Conservation (phyloP, 345 rosid genomes). For the Salix udensis region DNA sequence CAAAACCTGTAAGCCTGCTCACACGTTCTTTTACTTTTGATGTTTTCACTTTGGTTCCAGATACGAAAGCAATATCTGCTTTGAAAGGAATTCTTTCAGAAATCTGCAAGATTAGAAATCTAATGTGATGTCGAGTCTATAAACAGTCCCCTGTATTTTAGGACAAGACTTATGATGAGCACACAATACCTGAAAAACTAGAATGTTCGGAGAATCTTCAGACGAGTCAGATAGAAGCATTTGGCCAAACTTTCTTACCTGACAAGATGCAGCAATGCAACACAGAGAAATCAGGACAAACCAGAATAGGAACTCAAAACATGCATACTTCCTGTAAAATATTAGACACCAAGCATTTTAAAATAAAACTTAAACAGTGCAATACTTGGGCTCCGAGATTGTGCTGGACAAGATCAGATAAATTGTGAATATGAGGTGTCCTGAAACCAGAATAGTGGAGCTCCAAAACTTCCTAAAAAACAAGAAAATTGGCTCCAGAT, state of each 20-base stretch:
- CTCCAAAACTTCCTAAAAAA: conserved; percentile 52
- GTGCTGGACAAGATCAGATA: conserved; percentile 69
- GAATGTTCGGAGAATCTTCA: conserved; percentile 51
- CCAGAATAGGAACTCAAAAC: not conserved
- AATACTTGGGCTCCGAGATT: conserved; percentile 62
- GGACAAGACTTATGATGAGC: not conserved
- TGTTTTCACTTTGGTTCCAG: conserved; percentile 44
- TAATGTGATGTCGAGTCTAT: conserved; percentile 4
- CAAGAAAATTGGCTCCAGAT: conserved; percentile 16
- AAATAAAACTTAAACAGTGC: conserved; percentile 1
- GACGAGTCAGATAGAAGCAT: conserved; percentile 65
- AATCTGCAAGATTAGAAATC: conserved; percentile 42
- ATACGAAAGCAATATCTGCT: conserved; percentile 65
- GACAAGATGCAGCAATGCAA: conserved; percentile 10
- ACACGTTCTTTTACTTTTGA: conserved; percentile 55
- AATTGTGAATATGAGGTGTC: conserved; percentile 74
- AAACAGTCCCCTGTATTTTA: conserved; percentile 1
- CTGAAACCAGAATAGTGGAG: conserved; percentile 80
- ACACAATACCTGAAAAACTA: conserved; percentile 71
- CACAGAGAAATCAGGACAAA: not conserved
- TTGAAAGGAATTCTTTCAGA: conserved; percentile 59
- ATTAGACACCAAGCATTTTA: conserved; percentile 9
- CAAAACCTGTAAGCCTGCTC: conserved; percentile 66
- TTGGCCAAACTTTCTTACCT: conserved; percentile 45
- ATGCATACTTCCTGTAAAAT: conserved; percentile 3